Base-by-base conservation (phyloP, 2,329 filamentous ascomycete genomes). In the Pseudogymnoascus sp. region DNA sequence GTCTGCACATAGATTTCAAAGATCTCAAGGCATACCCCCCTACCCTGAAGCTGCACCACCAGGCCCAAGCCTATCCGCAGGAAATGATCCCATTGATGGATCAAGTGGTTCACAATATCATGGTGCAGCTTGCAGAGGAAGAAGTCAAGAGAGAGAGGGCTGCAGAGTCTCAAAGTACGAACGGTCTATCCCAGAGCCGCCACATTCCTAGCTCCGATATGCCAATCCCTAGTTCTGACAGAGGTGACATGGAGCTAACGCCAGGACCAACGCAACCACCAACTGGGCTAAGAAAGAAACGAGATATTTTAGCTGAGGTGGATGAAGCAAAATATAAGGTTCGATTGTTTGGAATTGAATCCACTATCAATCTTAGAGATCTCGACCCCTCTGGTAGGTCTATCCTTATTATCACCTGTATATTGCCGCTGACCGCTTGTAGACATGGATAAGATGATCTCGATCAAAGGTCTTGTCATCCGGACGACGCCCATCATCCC, bases 61-160 rank as follows among this genome's bases (percentile, higher is more conserved):
- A 99, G 74, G 80, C 95, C 63, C 90, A 96, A 73, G 87, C 89
- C 12, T 99, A 97, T 71, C 94, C 94, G 0, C 92, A 94, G 71
- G 94, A 99, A 80, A 92, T 99, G 60, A 89, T 99, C 48, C 92
- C 93, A 2, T 82, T 97, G 55, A 96, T 99, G 88, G 95, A 99
- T 81, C 90, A 96, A 74, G 87, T 87, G 5, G 85, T 97, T 59
- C 95, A 96, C 72, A 93, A 99, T 75, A 81, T 91, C 61, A 96
- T 97, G 87, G 84, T 94, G 25, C 92, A 96, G 71, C 78, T 97
- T 59, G 92, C 93, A 0, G 85, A 89, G 65, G 87, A 87, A 64
- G 88, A 95, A 69, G 90, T 89, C 80, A 80, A 87, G 35, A 85
- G 85, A 64, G 81, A 88, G 71, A 83, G 87, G 66, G 75, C 73